phyloP scores from a whole-genome alignment of 805 yeast genomes.

The Yamadazyma insecticola region DNA sequence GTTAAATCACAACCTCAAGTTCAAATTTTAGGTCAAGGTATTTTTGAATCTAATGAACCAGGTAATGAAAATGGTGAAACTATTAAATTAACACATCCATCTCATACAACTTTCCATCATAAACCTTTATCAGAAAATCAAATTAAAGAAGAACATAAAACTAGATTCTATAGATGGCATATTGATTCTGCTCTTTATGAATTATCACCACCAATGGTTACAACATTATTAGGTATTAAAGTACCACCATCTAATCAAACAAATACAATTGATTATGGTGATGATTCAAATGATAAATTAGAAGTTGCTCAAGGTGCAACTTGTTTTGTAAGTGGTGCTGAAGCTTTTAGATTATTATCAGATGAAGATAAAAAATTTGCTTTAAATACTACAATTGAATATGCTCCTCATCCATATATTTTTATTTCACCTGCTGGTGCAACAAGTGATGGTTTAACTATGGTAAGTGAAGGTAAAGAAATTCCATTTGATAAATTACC shows the following conservation, averaged over 20 bases:
- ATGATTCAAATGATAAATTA: constrained; percentile 52
- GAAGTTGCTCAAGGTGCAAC: constrained; percentile 82
- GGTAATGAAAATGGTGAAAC: constrained; percentile 62
- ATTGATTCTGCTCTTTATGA: constrained; percentile 87
- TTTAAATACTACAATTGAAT: constrained; percentile 71
- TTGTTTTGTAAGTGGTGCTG: constrained; percentile 81
- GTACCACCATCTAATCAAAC: constrained; percentile 68
- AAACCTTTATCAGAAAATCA: constrained; percentile 59
- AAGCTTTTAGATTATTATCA: constrained; percentile 63
- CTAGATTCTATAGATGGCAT: constrained; percentile 91
- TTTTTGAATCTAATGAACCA: constrained; percentile 47
- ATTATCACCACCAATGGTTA: constrained; percentile 79
- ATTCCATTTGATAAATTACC: constrained; percentile 64
- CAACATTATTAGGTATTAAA: constrained; percentile 77
- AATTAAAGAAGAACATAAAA: constrained; percentile 53
- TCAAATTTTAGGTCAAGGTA: constrained; percentile 83
- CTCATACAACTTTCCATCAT: constrained; percentile 78
- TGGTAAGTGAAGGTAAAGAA: constrained; percentile 78
- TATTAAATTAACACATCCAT: constrained; percentile 71
- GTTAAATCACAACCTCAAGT: constrained; percentile 86
- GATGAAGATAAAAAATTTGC: constrained; percentile 73
- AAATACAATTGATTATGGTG: constrained; percentile 60
- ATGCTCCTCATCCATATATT: constrained; percentile 92
- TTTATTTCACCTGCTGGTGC: constrained; percentile 78
- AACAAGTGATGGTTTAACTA: constrained; percentile 80